Evolutionary conservation across 2,329 filamentous ascomycete species (phyloP), one percentile per base, ranked within the genome.

Genomic region (Fonsecaea multimorphosa): DNA sequence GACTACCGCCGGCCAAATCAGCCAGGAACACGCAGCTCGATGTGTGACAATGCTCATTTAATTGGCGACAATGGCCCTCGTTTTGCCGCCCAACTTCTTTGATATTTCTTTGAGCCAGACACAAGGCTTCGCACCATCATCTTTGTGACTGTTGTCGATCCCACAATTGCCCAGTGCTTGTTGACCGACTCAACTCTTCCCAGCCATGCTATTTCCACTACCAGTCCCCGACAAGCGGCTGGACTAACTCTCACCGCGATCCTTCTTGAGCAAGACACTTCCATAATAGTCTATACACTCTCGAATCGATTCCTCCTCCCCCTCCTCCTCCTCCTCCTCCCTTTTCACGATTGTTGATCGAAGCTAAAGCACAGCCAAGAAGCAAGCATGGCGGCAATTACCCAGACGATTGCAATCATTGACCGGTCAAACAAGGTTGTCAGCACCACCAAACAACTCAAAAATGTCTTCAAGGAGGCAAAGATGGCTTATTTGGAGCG

Each of bases 391-490:
- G 70, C 75, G 24, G 74, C 74, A 58, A 64, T 86, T 34, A 83
- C 85, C 69, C 89, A 96, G 79, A 94, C 91, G 57, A 88, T 97
- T 72, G 93, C 92, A 71, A 91, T 96, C 74, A 90, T 96, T 79
- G 95, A 96, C 82, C 93, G 87, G 78, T 95, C 92, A 64, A 92
- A 92, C 74, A 96, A 96, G 80, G 89, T 96, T 58, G 91, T 97
- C 73, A 93, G 89, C 83, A 95, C 90, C 66, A 92, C 92, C 75
- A 97, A 96, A 80, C 91, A 97, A 73, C 83, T 98, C 27, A 86
- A 96, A 74, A 89, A 88, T 76, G 90, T 97, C 75, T 96, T 96
- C 84, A 96, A 92, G 77, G 93, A 97, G 76, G 94, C 93, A 69
- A 92, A 92, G 76, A 87, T 89, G 61, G 91, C 91, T 65, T 98